A percentile compares a stretch with the other conserved stretches of the same genome.
Evolutionary conservation across 805 yeast species (phyloP).

Genomic region (Torulaspora maleeae): DNA sequence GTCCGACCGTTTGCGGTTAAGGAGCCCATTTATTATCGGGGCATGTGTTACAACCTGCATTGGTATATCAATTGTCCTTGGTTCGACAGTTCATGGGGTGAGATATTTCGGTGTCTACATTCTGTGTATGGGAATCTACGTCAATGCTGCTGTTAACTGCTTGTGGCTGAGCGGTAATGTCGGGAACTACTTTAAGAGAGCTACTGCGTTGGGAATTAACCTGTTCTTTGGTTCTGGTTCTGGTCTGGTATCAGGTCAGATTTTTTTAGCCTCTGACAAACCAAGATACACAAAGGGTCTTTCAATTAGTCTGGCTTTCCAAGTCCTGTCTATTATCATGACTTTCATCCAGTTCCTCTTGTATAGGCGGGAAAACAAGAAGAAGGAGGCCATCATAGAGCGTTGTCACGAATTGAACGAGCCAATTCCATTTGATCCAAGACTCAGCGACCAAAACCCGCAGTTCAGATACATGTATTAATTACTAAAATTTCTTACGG

Average conservation of each 20-base stretch:
- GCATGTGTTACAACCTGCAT: constrained; percentile 34
- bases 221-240: constrained; percentile 37
- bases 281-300: constrained; percentile 38
- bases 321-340: constrained; percentile 40
- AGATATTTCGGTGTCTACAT: constrained; percentile 39
- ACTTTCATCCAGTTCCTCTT: constrained; percentile 34
- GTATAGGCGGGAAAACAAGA: constrained; percentile 35
- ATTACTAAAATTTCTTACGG: neutral
- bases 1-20: constrained; percentile 51
- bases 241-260: constrained; percentile 39
- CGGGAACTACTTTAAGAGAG: constrained; percentile 40
- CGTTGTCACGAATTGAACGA: constrained; percentile 33
- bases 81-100: constrained; percentile 34
- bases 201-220: constrained; percentile 39
- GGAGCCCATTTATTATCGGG: constrained; percentile 41
- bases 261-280: constrained; percentile 38
- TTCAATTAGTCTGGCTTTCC: constrained; percentile 43
- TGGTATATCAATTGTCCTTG: constrained; percentile 36
- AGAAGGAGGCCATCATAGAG: constrained; percentile 35
- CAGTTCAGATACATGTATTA: constrained; percentile 45
- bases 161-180: constrained; percentile 40
- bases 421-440: constrained; percentile 36
- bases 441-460: constrained; percentile 40
- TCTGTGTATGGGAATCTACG: constrained; percentile 39
- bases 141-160: constrained; percentile 39